Evolutionary conservation across 177 flowering plant genomes (phyloP).

Genomic region (Telopea speciosissima): DNA sequence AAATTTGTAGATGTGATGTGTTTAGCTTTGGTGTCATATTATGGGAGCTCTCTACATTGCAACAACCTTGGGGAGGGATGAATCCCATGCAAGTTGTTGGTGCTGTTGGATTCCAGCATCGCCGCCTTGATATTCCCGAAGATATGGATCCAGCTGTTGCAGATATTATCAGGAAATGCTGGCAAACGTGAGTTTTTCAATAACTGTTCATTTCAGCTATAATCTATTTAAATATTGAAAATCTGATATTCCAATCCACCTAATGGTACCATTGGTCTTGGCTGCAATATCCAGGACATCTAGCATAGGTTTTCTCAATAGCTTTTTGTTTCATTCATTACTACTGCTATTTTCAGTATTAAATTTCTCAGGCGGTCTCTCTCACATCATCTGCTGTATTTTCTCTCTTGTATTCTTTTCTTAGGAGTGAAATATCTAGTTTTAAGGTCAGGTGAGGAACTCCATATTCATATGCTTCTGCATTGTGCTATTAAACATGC

Average conservation of each 20-base stretch:
- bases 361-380: background rate
- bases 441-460: background rate
- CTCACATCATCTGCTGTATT: background rate
- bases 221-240: too few relatives aligned
- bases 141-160: slow-evolving; percentile 74
- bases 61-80: slow-evolving; percentile 98
- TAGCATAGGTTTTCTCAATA: background rate
- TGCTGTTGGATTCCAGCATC: slow-evolving; percentile 97
- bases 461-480: background rate
- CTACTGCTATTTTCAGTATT: background rate
- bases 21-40: slow-evolving; percentile 84
- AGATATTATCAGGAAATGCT: slow-evolving; percentile 70
- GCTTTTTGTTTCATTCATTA: background rate
- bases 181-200: slow-evolving; percentile 80
- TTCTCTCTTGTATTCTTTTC: background rate
- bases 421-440: background rate
- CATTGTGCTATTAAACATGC: too few relatives aligned
- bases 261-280: background rate
- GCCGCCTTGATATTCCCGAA: slow-evolving; percentile 89
- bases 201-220: background rate
- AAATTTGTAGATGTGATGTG: slow-evolving; percentile 75
- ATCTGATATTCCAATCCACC: background rate
- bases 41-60: slow-evolving; percentile 91
- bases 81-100: slow-evolving; percentile 99
- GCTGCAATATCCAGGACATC: background rate